phyloP scores from a whole-genome alignment of 148 eudicot species.

The Cornus controversa region DNA sequence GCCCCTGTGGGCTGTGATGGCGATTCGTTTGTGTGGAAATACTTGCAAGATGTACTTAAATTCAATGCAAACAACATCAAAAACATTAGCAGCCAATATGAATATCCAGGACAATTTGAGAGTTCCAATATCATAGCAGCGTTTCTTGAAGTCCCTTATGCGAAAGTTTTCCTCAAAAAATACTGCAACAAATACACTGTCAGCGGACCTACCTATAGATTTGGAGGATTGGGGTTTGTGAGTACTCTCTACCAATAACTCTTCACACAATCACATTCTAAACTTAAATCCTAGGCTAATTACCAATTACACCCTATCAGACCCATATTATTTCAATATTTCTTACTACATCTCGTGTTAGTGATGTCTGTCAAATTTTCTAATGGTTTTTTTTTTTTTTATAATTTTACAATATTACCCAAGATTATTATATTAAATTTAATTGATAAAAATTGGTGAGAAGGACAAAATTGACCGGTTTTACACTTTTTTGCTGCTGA shows the following conservation, averaged over 20 bases:
- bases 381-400: no score
- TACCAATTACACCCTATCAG: no score
- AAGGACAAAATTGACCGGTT: no score
- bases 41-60: constrained; percentile 15
- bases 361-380: no score
- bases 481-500: no score
- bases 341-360: no score
- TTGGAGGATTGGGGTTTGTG: constrained; percentile 48
- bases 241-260: constrained; percentile 17
- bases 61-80: constrained; percentile 20
- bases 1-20: constrained; percentile 40
- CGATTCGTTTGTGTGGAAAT: constrained; percentile 27
- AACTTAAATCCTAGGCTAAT: no score
- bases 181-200: constrained; percentile 32
- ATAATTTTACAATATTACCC: no score
- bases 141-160: constrained; percentile 38
- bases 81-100: constrained; percentile 14
- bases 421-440: no score
- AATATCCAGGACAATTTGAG: constrained; percentile 20
- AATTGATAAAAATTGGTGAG: no score
- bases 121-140: constrained; percentile 37
- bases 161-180: constrained; percentile 26
- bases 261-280: no score
- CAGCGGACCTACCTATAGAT: constrained; percentile 20
- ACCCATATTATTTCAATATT: no score